Conservation (phyloP, 202 grass and related monocot species). For the Panicum virgatum region DNA sequence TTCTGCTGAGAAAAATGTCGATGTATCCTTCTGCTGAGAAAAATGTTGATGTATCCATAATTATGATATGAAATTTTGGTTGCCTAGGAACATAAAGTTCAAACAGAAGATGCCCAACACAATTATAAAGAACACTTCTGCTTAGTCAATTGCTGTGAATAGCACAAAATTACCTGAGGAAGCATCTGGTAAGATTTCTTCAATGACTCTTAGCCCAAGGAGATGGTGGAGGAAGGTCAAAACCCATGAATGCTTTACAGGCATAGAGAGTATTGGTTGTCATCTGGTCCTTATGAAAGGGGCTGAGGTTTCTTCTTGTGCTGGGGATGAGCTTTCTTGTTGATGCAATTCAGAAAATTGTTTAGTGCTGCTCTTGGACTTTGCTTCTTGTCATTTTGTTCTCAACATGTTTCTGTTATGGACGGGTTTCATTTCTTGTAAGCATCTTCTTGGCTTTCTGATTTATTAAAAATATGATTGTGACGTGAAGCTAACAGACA, state of each 20-base stretch:
- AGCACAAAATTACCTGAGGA: background rate
- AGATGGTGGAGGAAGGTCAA: background rate
- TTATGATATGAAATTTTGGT: background rate
- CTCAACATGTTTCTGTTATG: background rate
- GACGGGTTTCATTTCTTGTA: background rate
- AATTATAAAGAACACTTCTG: background rate
- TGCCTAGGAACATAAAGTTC: background rate
- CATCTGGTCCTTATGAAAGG: background rate
- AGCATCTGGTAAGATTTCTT: conserved; percentile 16
- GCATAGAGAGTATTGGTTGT: background rate
- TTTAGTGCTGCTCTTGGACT: background rate
- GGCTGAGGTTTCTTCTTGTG: background rate
- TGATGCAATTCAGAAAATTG: background rate
- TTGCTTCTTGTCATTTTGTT: background rate
- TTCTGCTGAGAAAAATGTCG: background rate
- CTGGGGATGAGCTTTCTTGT: conserved; percentile 7
- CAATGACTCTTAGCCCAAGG: background rate
- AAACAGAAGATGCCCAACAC: background rate
- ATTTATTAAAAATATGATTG: background rate
- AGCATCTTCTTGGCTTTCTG: background rate
- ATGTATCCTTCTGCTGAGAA: background rate
- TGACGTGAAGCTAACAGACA: background rate
- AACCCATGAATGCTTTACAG: background rate
- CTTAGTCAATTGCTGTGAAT: conserved; percentile 14
- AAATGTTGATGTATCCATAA: background rate